Base-by-base conservation (phyloP, 495 filamentous ascomycete genomes). In the Penicillium bovifimosum region DNA sequence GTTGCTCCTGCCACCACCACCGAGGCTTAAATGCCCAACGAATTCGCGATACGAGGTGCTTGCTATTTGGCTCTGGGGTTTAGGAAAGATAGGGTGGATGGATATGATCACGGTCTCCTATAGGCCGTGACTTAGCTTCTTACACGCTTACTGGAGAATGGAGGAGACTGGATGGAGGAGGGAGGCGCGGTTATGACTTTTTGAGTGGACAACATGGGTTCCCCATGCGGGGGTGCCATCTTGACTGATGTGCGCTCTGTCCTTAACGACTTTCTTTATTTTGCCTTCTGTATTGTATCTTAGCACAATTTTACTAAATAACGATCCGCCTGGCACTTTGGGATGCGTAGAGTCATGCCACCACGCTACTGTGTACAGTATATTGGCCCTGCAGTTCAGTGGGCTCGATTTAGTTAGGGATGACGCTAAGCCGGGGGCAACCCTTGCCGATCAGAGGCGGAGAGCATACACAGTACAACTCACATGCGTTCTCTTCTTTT, bases 271-370 rank as follows among this genome's bases (percentile, higher is more conserved):
- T 53, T 61, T 60, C 70, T 62, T 69, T 67, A 29, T 43, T 29
- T 16, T 43, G 65, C 61, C 65, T 65, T 75, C 65, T 72, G 65
- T 71, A 66, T 50, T 73, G 68, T 75, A 75, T 70, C 69, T 74
- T 75, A 74, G 70, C 70, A 63, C 68, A 61, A 60, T 71, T 75
- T 75, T 74, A 70, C 64, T 68, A 62, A 60, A 60, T 63, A 58
- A 65, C 47, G 59, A 64, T 53, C 55, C 60, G 62, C 39, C 48
- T 27, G 48, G 48, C 48, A 42, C n/a, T 17, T 50, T 41, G 39
- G 27, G 24, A 31, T 31, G 20, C 18, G 29, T 24, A 43, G 24
- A 34, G 32, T 28, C 17, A 13, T 16, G 26, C 36, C 36, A 39
- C 7, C 29, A 47, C 33, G 14, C 11, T 0, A 31, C 11, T 24